These are phyloP conservation scores for Prillingera fragicola DNA, from an alignment of 1,284 basidiomycete species.

Conservation along the genomic window DNA sequence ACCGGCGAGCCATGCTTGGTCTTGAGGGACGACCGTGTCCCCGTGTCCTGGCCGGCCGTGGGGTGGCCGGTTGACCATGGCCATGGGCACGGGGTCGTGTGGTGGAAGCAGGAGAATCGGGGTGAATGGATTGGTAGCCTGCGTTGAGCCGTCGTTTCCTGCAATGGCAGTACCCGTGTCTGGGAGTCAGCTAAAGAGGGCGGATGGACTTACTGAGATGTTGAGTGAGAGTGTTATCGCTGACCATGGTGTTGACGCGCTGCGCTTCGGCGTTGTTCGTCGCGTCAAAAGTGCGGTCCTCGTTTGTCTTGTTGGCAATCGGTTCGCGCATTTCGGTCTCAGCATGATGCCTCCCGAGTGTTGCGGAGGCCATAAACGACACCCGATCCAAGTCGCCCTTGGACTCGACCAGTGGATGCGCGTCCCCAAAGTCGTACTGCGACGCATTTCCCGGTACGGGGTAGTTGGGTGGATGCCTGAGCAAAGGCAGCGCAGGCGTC, in stretches of 20 bases:
- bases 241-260: neutral
- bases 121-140: slow-evolving; percentile 47
- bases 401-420: slow-evolving; percentile 16
- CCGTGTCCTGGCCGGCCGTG: slow-evolving; percentile 50
- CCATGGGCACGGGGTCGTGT: slow-evolving; percentile 61
- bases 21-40: slow-evolving; percentile 52
- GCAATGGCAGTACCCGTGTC: too few species aligned
- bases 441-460: slow-evolving; percentile 2
- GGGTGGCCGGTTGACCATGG: slow-evolving; percentile 60
- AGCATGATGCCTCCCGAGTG: slow-evolving; percentile 20
- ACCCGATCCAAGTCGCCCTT: slow-evolving; percentile 18
- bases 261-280: neutral
- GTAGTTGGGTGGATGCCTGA: slow-evolving; percentile 34
- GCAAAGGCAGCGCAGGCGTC: slow-evolving; percentile 56
- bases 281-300: neutral
- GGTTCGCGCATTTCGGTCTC: too few species aligned
- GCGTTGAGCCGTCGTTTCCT: too few species aligned
- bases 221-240: too few species aligned
- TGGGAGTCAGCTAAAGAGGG: too few species aligned
- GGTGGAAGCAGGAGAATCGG: slow-evolving; percentile 54
- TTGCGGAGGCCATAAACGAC: slow-evolving; percentile 9
- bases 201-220: too few species aligned
- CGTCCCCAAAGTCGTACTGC: slow-evolving; percentile 18
- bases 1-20: slow-evolving; percentile 63
- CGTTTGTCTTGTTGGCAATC: too few species aligned